These are phyloP conservation scores for Fusarium sp. DNA, from an alignment of 2,329 filamentous ascomycete species.

Conservation along the genomic window DNA sequence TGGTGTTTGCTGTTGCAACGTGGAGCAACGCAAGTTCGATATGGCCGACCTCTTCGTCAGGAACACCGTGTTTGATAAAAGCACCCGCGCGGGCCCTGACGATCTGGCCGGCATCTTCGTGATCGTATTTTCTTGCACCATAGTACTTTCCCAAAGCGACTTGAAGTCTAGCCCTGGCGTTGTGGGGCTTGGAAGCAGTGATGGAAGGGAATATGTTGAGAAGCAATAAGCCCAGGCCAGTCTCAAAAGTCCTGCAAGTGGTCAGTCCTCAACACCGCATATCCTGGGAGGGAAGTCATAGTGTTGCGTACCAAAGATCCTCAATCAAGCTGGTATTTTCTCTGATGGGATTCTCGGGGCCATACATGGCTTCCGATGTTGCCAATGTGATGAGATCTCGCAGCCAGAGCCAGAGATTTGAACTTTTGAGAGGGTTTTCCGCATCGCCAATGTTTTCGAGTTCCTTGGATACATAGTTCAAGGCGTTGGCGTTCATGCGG, in stretches of 20 bases:
- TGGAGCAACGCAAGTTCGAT: conserved; percentile 52
- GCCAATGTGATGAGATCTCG: conserved; percentile 48
- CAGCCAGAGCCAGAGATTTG: conserved; percentile 54
- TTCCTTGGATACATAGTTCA: conserved; percentile 52
- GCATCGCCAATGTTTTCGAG: conserved; percentile 47
- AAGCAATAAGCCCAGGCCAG: conserved; percentile 15
- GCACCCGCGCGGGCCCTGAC: conserved; percentile 23
- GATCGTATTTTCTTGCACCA: conserved; percentile 10
- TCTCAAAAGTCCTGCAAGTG: conserved; percentile 15
- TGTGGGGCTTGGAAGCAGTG: conserved; percentile 19
- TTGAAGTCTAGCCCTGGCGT: conserved; percentile 26
- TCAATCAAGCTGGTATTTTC: neutral
- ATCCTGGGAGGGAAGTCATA: rapidly evolving
- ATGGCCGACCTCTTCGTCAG: conserved; percentile 12
- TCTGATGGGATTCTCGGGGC: conserved; percentile 28
- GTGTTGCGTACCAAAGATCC: conserved; percentile 24
- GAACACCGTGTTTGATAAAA: conserved; percentile 8
- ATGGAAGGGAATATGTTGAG: conserved; percentile 28
- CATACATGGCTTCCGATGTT: conserved; percentile 30
- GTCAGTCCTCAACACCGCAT: neutral
- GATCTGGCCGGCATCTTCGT: conserved; percentile 50
- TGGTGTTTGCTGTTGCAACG: conserved; percentile 55
- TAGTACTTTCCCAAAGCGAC: conserved; percentile 27
- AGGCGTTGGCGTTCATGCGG: conserved; percentile 54
- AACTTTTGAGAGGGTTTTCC: conserved; percentile 3